Evolutionary conservation across 768 basidiomycete genomes (phyloP).

Genomic region (Boletus rubescentipes): DNA sequence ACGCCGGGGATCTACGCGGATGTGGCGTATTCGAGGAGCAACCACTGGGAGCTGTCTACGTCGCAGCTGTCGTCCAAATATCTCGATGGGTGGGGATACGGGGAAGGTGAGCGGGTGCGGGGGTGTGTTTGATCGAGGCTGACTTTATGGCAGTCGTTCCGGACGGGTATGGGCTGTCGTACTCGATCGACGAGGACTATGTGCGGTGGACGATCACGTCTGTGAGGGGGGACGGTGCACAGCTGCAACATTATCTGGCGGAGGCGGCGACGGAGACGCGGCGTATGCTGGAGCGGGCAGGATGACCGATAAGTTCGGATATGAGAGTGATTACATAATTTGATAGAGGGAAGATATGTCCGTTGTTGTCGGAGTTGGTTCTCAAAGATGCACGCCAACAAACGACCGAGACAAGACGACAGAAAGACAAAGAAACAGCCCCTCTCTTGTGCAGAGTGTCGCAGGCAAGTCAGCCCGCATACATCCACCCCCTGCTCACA

Average conservation of each 20-base stretch:
- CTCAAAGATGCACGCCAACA: constrained; percentile 30
- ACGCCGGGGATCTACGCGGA: constrained; percentile 77
- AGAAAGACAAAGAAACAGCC: constrained; percentile 39
- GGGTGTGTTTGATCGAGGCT: constrained; percentile 3
- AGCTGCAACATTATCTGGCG: constrained; percentile 66
- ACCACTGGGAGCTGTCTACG: constrained; percentile 93
- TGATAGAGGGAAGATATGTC: constrained; percentile 24
- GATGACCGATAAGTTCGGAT: constrained; percentile 35
- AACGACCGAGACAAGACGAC: constrained; percentile 45
- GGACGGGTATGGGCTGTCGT: constrained; percentile 90
- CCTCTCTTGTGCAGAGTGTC: constrained; percentile 62
- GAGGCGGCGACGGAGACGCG: constrained; percentile 80
- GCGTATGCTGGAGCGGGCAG: constrained; percentile 67
- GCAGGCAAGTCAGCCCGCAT: constrained; percentile 39
- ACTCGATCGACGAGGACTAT: constrained; percentile 81
- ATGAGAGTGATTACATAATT: constrained; percentile 26
- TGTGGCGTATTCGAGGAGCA: constrained; percentile 61
- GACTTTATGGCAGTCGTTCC: constrained; percentile 62
- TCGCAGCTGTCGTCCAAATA: constrained; percentile 79
- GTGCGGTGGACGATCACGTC: constrained; percentile 93
- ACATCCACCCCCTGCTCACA: not conserved
- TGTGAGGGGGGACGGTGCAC: constrained; percentile 50
- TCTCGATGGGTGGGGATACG: constrained; percentile 96
- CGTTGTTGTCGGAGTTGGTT: constrained; percentile 25
- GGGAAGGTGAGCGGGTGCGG: constrained; percentile 62